Base-by-base conservation (phyloP, 306 rosid species). In the Trifolium subterraneum region DNA sequence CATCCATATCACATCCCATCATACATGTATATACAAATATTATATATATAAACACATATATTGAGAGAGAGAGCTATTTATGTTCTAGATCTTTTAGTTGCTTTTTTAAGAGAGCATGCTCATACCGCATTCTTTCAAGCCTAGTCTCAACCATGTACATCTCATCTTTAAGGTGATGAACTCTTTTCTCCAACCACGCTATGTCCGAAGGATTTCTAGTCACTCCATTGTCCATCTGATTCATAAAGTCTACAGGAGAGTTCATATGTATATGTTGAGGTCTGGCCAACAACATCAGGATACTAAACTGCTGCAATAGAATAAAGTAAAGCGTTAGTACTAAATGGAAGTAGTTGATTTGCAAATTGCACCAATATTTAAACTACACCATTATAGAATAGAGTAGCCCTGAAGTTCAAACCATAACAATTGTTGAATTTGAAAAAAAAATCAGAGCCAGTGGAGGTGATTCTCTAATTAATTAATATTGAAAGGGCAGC, bases 121-220 rank as follows among this genome's bases (percentile, higher is more conserved):
- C 98, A 52, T 75, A 79, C 19, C 79, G 86, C 98, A 95, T 87
- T 79, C 90, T 88, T 85, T 90, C 99, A 12, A 95, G 88, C 74
- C 92, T 88, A 64, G 87, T 80, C 82, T 92, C 99, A 31, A 95
- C 90, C 92, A 87, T 85, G 82, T 88, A 80, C 93, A 92, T 92
- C 80, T 95, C 98, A 55, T 95, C 98, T 81, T 95, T 92, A 14
- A 95, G 96, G 80, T 86, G 82, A 86, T 92, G 96, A 64, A 86
- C 71, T 79, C 92, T 89, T 87, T 88, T 90, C 77, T 95, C 99
- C 81, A 95, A 33, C 98, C 98, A 92, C 20, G 84, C 87, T 71
- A 82, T 33, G 36, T 83, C 84, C 54, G 90, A 89, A 8, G 89
- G 74, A 81, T 80, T 87, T 77, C 85, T 87, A 6, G 83, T 76